Evolutionary conservation across 2,329 filamentous ascomycete species (phyloP), one percentile per base, ranked within the genome.

Genomic region (Phaeophleospora eucalypticola): DNA sequence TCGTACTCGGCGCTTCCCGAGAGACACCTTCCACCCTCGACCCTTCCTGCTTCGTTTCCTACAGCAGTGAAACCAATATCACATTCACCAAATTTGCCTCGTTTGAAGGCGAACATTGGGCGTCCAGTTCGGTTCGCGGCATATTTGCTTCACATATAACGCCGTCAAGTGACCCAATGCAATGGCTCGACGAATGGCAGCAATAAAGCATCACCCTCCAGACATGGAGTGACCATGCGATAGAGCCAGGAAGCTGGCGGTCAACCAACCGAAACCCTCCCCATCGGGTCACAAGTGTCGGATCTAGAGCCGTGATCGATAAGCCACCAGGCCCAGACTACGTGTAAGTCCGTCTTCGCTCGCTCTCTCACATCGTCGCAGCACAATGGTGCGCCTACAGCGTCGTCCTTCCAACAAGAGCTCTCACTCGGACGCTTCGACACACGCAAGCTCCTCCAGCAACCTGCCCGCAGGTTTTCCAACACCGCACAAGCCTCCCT

Each of bases 401-500:
- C 24, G 24, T 12, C 6, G 12, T 7, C 12, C 24, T 12, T 29
- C 24, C 24, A 6, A 29, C 6, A 29, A 29, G 24, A 29, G 24
- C 24, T 29, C 24, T 12, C 24, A 29, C 24, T 29, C 24, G 7
- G 24, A 29, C 12, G 24, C 24, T 7, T 29, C 24, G 7, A 29
- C 24, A 6, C 6, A 6, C 12, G 7, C 6, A 29, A 29, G 24
- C 24, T 7, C 7, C 24, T 12, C 24, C 24, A 29, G 24, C 12
- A 29, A 29, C 12, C 24, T 29, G 7, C 24, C 24, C 7, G 7
- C 24, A 6, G 37, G 18, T 19, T 39, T 39, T 19, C 20, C 19
- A 18, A 19, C 37, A 18, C 37, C 37, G 3, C 3, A 17, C 3
- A 52, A 49, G 36, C 50, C 50, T 10, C 29, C 17, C 10, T 45